Base-by-base conservation (phyloP, 2,329 filamentous ascomycete genomes). In the Aschersonia sp. region DNA sequence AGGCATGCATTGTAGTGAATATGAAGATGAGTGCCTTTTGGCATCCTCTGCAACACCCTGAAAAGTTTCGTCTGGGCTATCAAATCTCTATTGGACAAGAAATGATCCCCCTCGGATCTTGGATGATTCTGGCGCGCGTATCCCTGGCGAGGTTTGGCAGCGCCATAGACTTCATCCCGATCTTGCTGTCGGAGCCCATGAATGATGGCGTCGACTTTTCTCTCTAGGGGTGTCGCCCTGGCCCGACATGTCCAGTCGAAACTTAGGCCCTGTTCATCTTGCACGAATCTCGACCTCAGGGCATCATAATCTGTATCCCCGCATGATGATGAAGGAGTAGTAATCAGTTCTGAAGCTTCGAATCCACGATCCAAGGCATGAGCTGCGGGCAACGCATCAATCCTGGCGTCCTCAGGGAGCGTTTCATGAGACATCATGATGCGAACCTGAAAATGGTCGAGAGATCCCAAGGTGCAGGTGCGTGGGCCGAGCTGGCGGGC, bases 1-100 rank as follows among this genome's bases (percentile, higher is more conserved):
- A 87, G 66, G 51, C 83, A 85, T n/a, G 83, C 75, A 59, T 87
- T 88, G 68, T 85, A 87, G 60, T 88, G 84, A 30, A 87, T 75
- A 60, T 88, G 84, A 30, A 87, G 67, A 58, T 87, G 80, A 0
- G 75, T 74, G 2, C 83, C 84, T 61, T 88, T 88, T 42, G 84
- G 84, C 68, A 85, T 74, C 49, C 61, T 58, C 33, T 65, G 66
- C 5, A 79, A 74, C 30, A 83, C 70, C 31, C 67, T 54, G 54
- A 79, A 77, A 11, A 87, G 57, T 42, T 66, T 61, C 7, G 82
- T 85, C 44, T 69, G 46, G 39, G 71, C 61, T 54, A 83, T 76
- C 41, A 76, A 60, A 47, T 70, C 60, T 43, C 68, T 59, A 54
- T 79, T 79, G 46, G 71, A 68, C 30, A 81, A 62, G 56, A 78